Conservation (phyloP, 2,329 filamentous ascomycete species). For the Fusarium denticulatum region DNA sequence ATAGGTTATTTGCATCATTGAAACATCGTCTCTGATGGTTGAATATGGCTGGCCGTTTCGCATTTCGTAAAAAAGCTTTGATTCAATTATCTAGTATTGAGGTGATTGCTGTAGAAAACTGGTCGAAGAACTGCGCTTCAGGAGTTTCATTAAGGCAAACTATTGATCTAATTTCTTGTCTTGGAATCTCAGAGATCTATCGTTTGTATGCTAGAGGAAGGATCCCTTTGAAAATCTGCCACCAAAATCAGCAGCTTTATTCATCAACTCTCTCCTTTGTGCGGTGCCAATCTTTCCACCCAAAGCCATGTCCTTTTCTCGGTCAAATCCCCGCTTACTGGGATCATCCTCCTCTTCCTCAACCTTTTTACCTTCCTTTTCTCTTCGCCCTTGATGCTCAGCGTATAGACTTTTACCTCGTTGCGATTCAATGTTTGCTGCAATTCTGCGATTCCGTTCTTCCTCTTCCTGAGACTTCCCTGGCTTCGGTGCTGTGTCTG, state of each 20-base stretch:
- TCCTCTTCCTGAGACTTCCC: slow-evolving; percentile 63
- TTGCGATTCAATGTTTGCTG: slow-evolving; percentile 62
- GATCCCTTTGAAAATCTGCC: slow-evolving; percentile 83
- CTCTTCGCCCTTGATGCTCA: slow-evolving; percentile 56
- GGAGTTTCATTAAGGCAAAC: background rate
- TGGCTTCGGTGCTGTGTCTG: slow-evolving; percentile 52
- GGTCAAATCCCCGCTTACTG: slow-evolving; percentile 86
- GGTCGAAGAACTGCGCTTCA: background rate
- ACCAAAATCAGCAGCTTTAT: slow-evolving; percentile 82
- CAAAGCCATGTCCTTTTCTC: slow-evolving; percentile 91
- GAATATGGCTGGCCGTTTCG: background rate
- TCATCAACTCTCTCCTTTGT: slow-evolving; percentile 81
- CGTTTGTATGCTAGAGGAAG: slow-evolving; percentile 55
- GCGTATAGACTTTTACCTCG: slow-evolving; percentile 69
- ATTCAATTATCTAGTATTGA: background rate
- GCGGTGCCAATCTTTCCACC: slow-evolving; percentile 76
- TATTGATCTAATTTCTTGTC: background rate
- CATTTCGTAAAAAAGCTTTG: background rate
- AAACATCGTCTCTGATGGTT: background rate
- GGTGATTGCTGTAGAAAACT: background rate
- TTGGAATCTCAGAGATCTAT: background rate
- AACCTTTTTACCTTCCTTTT: slow-evolving; percentile 48
- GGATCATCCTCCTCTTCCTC: slow-evolving; percentile 89
- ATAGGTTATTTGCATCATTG: background rate
- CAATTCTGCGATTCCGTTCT: slow-evolving; percentile 60